These are phyloP conservation scores for Coemansia sp. DNA, from an alignment of 192 early-diverging fungal genomes.

Conservation along the genomic window DNA sequence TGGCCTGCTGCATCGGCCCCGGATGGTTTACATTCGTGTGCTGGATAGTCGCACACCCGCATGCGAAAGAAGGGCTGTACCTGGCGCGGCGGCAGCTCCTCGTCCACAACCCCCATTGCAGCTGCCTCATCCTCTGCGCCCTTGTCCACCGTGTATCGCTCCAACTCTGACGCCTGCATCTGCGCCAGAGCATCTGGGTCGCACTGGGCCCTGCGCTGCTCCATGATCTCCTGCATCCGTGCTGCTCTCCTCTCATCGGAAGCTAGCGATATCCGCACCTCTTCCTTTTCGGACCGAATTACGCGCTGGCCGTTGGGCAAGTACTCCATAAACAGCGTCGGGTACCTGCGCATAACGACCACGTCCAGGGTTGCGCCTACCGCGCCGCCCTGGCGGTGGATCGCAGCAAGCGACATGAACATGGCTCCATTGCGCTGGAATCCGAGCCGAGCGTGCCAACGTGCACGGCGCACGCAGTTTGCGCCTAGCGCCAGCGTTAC, in stretches of 20 bases:
- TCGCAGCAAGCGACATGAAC: slow-evolving; percentile 22
- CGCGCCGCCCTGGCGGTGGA: slow-evolving; percentile 18
- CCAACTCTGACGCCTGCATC: neutral
- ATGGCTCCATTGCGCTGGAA: slow-evolving; percentile 9
- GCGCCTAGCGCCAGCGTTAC: slow-evolving; percentile 14
- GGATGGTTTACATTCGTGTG: no score
- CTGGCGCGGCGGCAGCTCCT: slow-evolving; percentile 12
- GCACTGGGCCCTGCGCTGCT: neutral
- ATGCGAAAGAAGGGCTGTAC: slow-evolving; percentile 24
- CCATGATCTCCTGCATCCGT: slow-evolving; percentile 7
- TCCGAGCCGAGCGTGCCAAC: slow-evolving; percentile 32
- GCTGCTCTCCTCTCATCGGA: slow-evolving; percentile 3
- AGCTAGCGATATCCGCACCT: slow-evolving; percentile 6
- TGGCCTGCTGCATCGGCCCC: neutral
- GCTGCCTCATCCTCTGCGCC: no score
- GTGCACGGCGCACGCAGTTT: slow-evolving; percentile 32
- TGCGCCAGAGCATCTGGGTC: neutral
- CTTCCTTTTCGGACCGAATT: slow-evolving; percentile 25
- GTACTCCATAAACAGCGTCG: slow-evolving; percentile 29
- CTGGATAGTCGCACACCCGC: slow-evolving; percentile 44
- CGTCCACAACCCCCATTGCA: no score
- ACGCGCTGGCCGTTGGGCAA: slow-evolving; percentile 9
- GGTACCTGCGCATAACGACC: slow-evolving; percentile 31
- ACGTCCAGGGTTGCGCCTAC: slow-evolving; percentile 36
- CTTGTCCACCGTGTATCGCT: neutral